Base-by-base conservation (phyloP, 169 alveolate species). In the Amoebophrya sp. region DNA sequence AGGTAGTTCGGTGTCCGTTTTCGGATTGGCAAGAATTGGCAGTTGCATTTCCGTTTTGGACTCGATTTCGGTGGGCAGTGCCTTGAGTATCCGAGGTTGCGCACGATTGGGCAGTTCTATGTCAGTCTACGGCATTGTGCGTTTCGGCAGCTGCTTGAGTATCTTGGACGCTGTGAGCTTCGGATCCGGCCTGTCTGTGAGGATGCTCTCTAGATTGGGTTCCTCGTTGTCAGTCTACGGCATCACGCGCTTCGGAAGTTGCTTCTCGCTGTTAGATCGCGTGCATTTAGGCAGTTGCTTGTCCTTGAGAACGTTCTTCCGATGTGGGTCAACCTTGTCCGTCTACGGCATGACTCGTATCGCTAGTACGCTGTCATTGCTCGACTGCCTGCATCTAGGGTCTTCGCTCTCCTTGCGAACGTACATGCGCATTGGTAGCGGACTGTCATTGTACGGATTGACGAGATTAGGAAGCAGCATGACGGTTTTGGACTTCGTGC, bases 351-450 rank as follows among this genome's bases (percentile, higher is more conserved):
- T 77, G 76, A 89, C 89, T 18, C 14, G 93, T 40, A 29, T 78
- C 39, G 94, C 90, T 0, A 54, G 92, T 0, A n/a, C 39, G 29
- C 39, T 54, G 65, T 39, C 90, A 18, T 34, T 93, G 14, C 90
- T 90, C 2, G 93, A 93, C 41, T 83, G 65, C 76, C 93, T 90
- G 26, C 90, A 78, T 65, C 26, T 90, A 33, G 94, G 94, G 41
- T 33, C 77, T 23, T 1, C 76, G n/a, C 78, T 47, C 33, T 76
- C 41, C 24, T 41, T 40, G 3, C 41, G 77, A 10, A 39, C 90
- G 39, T 41, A 2, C 92, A 10, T 55, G 26, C 41, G 40, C 18
- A 12, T 76, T 23, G 94, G 90, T 0, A 78, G 41, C 83, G 10
- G 40, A 3, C 1, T 33, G 40, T 54, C 83, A 10, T 41, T 41